A percentile compares a stretch with the other conserved stretches of the same genome.
Conservation (phyloP, 2,329 filamentous ascomycete genomes). For the Scedosporium apiospermum region DNA sequence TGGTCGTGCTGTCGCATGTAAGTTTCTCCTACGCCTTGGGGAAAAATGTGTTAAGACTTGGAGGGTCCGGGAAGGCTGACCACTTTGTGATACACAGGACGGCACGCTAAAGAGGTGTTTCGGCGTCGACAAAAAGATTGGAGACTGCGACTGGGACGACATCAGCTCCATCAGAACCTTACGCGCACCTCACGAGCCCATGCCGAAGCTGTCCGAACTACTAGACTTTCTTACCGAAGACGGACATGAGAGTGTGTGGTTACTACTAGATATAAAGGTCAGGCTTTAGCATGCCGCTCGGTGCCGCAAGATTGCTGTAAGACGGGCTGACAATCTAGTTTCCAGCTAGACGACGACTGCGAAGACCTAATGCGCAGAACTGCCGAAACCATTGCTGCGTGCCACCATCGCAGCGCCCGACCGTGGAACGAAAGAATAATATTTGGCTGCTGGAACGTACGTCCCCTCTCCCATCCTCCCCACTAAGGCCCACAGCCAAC, state of each 20-base stretch:
- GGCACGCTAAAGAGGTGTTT: conserved; percentile 71
- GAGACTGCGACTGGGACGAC: conserved; percentile 68
- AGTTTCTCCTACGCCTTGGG: conserved; percentile 12
- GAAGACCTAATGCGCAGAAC: conserved; percentile 63
- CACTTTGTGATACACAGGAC: conserved; percentile 42
- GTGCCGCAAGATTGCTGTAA: neutral
- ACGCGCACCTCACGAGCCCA: conserved; percentile 55
- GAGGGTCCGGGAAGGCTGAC: neutral
- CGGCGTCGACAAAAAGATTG: conserved; percentile 60
- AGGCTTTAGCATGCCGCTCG: conserved; percentile 5
- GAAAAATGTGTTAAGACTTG: neutral
- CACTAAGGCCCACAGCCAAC: too few relatives aligned
- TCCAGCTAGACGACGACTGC: conserved; percentile 58
- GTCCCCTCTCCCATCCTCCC: conserved; percentile 5
- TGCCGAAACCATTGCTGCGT: conserved; percentile 49
- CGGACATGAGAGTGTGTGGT: conserved; percentile 60
- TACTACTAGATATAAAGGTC: conserved; percentile 84
- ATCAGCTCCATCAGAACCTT: conserved; percentile 59
- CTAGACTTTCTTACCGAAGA: conserved; percentile 60
- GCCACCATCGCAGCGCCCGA: conserved; percentile 30
- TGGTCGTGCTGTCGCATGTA: conserved; percentile 79
- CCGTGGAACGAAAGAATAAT: conserved; percentile 68
- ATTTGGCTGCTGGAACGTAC: conserved; percentile 72
- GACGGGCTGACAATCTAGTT: neutral
- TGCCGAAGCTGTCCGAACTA: conserved; percentile 68